Percentiles rank a stretch among this genome's conserved stretches.
Conservation (phyloP, 805 yeast genomes). For the Wickerhamiella sergipiensis region DNA sequence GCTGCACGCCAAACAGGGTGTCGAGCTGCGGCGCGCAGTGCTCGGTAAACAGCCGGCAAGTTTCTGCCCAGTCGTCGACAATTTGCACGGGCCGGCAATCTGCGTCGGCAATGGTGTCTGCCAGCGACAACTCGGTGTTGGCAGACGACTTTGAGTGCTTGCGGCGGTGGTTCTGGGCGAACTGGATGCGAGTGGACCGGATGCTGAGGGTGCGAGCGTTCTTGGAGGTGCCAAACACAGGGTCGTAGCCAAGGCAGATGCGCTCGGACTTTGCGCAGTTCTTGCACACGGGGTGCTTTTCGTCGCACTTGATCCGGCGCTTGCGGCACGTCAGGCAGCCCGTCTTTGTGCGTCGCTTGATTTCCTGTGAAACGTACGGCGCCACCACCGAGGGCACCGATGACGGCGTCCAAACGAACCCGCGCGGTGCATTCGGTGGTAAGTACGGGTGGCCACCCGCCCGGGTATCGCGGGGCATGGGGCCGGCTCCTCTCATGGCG, state of each 20-base stretch:
- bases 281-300: constrained; percentile 51
- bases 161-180: constrained; percentile 5
- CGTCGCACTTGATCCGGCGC: constrained; percentile 64
- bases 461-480: background rate
- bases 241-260: constrained; percentile 54
- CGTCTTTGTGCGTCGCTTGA: constrained; percentile 53
- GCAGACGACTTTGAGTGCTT: background rate
- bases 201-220: constrained; percentile 2
- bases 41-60: background rate
- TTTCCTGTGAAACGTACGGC: constrained; percentile 10
- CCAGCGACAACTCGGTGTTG: background rate
- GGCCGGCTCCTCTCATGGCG: background rate
- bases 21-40: constrained; percentile 17
- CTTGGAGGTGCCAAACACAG: constrained; percentile 20
- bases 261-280: constrained; percentile 56
- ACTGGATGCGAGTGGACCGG: constrained; percentile 6
- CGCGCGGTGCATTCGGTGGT: background rate
- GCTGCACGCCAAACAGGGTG: constrained; percentile 14
- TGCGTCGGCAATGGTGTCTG: background rate
- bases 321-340: constrained; percentile 66
- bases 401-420: background rate
- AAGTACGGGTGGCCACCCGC: background rate
- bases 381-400: background rate
- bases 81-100: background rate
- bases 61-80: background rate